Evolutionary conservation across 2,329 filamentous ascomycete genomes (phyloP).

Genomic region (Colletotrichum liriopes): DNA sequence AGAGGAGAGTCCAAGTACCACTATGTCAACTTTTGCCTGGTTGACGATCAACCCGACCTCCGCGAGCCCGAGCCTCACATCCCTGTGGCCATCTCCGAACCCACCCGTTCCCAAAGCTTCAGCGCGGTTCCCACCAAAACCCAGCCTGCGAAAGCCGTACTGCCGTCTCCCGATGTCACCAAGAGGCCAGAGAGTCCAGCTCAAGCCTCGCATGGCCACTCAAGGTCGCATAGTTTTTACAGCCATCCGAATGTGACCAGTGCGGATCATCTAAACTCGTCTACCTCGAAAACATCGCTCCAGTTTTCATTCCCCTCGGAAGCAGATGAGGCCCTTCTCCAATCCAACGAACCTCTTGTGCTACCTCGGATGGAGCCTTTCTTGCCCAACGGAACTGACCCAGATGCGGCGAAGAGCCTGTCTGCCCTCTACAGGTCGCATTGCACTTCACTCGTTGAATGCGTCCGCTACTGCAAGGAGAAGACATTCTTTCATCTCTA

Average conservation of each 20-base stretch:
- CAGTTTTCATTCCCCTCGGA: constrained; percentile 74
- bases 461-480: constrained; percentile 95
- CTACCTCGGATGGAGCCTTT: constrained; percentile 91
- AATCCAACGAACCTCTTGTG: constrained; percentile 79
- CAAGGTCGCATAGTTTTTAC: constrained; percentile 68
- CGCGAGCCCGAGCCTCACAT: constrained; percentile 62
- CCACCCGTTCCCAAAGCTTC: constrained; percentile 64
- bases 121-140: constrained; percentile 59
- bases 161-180: constrained; percentile 51
- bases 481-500: constrained; percentile 97
- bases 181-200: constrained; percentile 41
- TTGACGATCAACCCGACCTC: constrained; percentile 69
- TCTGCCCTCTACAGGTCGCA: constrained; percentile 93
- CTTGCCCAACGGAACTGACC: constrained; percentile 85
- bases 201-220: constrained; percentile 46
- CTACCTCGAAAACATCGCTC: constrained; percentile 71
- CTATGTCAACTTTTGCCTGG: constrained; percentile 80
- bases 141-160: constrained; percentile 43
- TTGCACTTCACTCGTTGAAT: constrained; percentile 95
- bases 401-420: constrained; percentile 88
- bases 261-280: constrained; percentile 72
- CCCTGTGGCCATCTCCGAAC: constrained; percentile 66
- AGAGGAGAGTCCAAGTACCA: constrained; percentile 99
- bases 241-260: constrained; percentile 70
- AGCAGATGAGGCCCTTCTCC: constrained; percentile 66